Conservation (phyloP, 2,329 filamentous ascomycete genomes). For the Alternaria triticina region DNA sequence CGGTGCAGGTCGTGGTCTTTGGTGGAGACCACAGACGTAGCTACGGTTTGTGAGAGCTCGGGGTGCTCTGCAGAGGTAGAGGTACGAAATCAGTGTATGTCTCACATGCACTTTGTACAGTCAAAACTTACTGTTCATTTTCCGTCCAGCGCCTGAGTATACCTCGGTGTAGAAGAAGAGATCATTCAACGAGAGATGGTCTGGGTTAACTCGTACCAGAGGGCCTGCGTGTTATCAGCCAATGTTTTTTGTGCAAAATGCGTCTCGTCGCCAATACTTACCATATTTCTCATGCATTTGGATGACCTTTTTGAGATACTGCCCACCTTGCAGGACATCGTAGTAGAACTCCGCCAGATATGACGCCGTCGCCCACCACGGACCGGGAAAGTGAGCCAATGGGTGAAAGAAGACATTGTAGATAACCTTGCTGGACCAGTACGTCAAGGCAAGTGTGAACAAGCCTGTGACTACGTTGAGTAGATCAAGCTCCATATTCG, state of each 20-base stretch:
- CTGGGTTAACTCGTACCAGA: conserved; percentile 13
- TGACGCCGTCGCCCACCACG: conserved; percentile 15
- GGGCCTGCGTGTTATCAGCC: conserved; percentile 11
- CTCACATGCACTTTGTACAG: not conserved
- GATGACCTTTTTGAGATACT: conserved; percentile 43
- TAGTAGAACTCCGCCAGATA: conserved; percentile 17
- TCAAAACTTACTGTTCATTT: not conserved
- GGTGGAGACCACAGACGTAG: not conserved
- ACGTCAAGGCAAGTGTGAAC: not conserved
- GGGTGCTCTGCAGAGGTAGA: not conserved
- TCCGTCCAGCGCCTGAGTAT: not conserved
- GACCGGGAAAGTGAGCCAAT: conserved; percentile 13
- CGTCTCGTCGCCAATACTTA: not conserved
- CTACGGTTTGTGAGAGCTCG: not conserved
- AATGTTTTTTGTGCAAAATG: not conserved
- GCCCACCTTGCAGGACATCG: conserved; percentile 24
- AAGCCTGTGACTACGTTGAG: not conserved
- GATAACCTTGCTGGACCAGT: conserved; percentile 3
- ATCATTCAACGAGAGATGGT: conserved; percentile 17
- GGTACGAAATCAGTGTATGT: not conserved
- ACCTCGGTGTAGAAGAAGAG: conserved; percentile 5
- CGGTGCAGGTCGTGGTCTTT: conserved; percentile 32
- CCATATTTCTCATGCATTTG: conserved; percentile 36
- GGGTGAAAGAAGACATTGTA: conserved; percentile 20
- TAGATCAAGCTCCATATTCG: not conserved